Evolutionary conservation across 2,329 filamentous ascomycete genomes (phyloP).

Genomic region (Penicillium sumatraense): DNA sequence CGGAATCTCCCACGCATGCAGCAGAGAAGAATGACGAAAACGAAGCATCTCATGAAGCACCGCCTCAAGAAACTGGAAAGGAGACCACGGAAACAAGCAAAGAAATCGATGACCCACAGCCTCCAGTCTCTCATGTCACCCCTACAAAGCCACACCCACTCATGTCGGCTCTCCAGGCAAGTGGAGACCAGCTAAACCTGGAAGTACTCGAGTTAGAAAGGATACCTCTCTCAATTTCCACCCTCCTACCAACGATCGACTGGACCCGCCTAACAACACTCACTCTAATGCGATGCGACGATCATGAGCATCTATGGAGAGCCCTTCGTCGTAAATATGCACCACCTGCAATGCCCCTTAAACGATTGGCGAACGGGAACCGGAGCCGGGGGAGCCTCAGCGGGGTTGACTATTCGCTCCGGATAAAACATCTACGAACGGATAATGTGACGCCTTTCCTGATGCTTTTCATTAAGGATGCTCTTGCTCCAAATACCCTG

Average conservation of each 20-base stretch:
- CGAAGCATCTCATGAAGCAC: not conserved
- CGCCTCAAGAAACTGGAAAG: not conserved
- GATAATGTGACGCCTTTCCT: constrained; percentile 72
- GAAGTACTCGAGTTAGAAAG: constrained; percentile 76
- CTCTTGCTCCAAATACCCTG: constrained; percentile 76
- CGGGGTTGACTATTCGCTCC: constrained; percentile 62
- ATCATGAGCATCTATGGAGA: constrained; percentile 77
- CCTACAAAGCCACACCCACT: constrained; percentile 6
- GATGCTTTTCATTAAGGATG: constrained; percentile 76
- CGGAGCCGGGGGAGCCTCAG: constrained; percentile 3
- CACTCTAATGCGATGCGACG: constrained; percentile 73
- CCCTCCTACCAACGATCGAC: constrained; percentile 73
- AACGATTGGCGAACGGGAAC: constrained; percentile 12
- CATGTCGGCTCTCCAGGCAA: constrained; percentile 17
- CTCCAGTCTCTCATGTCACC: not conserved
- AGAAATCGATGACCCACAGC: not conserved
- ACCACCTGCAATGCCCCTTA: constrained; percentile 39
- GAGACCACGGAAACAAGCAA: not conserved
- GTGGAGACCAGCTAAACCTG: constrained; percentile 60
- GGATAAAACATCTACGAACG: constrained; percentile 74
- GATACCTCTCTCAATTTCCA: constrained; percentile 71
- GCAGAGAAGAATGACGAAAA: not conserved
- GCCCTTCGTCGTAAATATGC: constrained; percentile 67
- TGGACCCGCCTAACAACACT: constrained; percentile 73
- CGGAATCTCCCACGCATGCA: constrained; percentile 5